A percentile compares a stretch with the other conserved stretches of the same genome.
These are phyloP conservation scores for Rhizopogon sp. DNA, from an alignment of 768 basidiomycete genomes.

Conservation along the genomic window DNA sequence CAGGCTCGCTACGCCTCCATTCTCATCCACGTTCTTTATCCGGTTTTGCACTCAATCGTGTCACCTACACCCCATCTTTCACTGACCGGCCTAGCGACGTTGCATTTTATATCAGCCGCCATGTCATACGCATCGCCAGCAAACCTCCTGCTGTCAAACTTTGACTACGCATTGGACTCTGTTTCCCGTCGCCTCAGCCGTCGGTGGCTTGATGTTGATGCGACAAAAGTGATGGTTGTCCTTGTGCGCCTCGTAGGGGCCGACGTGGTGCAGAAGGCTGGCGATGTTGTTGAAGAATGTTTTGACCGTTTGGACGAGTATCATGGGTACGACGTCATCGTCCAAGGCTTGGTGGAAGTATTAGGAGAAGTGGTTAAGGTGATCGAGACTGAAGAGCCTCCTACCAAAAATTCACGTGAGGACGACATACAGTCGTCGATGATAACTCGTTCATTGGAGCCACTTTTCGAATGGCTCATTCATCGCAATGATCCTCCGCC, in stretches of 20 bases:
- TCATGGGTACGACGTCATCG: conserved; percentile 85
- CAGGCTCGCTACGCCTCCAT: conserved; percentile 66
- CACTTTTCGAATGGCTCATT: conserved; percentile 63
- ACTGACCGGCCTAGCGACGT: conserved; percentile 68
- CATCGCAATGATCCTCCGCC: conserved; percentile 33
- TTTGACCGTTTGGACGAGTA: conserved; percentile 95
- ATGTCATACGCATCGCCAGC: conserved; percentile 86
- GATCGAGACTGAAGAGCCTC: conserved; percentile 52
- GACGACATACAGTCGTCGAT: conserved; percentile 10
- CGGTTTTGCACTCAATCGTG: conserved; percentile 79
- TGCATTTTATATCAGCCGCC: conserved; percentile 64
- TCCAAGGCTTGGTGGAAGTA: conserved; percentile 85
- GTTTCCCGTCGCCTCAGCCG: conserved; percentile 80
- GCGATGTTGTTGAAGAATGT: conserved; percentile 95
- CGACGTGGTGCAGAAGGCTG: conserved; percentile 83
- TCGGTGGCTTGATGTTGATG: conserved; percentile 80
- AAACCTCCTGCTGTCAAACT: conserved; percentile 88
- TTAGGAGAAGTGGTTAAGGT: conserved; percentile 80
- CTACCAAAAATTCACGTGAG: conserved; percentile 10
- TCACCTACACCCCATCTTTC: conserved; percentile 66
- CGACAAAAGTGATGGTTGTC: conserved; percentile 81
- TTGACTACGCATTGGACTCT: conserved; percentile 92
- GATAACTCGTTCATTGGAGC: conserved; percentile 36
- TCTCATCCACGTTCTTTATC: conserved; percentile 79
- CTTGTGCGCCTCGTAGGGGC: conserved; percentile 84